Percentiles rank a stretch among this genome's conserved stretches.
Evolutionary conservation across 306 rosid species (phyloP).

Genomic region (Sesbania bispinosa): DNA sequence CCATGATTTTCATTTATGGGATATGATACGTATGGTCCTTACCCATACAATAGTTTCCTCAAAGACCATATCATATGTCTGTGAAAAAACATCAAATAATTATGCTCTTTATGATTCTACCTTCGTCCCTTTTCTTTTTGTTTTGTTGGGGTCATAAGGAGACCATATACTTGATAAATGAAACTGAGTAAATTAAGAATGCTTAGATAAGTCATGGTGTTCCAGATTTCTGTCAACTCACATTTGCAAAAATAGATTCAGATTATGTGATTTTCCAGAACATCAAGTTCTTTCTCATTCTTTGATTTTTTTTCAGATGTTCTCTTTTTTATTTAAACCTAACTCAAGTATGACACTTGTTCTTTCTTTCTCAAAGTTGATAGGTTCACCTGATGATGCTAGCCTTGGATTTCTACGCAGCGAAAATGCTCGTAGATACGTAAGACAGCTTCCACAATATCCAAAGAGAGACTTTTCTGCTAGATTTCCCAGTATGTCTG

Average conservation of each 20-base stretch:
- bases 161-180: too few species aligned
- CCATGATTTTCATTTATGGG: too few species aligned
- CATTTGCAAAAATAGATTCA: conserved; percentile 8
- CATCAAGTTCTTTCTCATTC: neutral
- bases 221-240: conserved; percentile 3
- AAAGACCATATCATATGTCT: too few species aligned
- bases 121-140: too few species aligned
- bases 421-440: conserved; percentile 88
- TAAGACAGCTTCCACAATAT: conserved; percentile 81
- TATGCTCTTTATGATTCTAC: too few species aligned
- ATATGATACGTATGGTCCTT: too few species aligned
- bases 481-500: conserved; percentile 69
- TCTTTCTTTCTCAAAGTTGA: conserved; percentile 54
- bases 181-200: too few species aligned
- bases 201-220: too few species aligned
- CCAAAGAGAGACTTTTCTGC: conserved; percentile 63
- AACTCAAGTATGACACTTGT: conserved; percentile 8
- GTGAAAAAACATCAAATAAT: too few species aligned
- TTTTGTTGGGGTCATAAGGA: too few species aligned
- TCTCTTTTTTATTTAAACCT: neutral
- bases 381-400: conserved; percentile 94
- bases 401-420: conserved; percentile 92
- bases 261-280: neutral
- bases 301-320: neutral
- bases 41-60: too few species aligned